Conservation (phyloP, 2,329 filamentous ascomycete species). For the Diplodia seriata region DNA sequence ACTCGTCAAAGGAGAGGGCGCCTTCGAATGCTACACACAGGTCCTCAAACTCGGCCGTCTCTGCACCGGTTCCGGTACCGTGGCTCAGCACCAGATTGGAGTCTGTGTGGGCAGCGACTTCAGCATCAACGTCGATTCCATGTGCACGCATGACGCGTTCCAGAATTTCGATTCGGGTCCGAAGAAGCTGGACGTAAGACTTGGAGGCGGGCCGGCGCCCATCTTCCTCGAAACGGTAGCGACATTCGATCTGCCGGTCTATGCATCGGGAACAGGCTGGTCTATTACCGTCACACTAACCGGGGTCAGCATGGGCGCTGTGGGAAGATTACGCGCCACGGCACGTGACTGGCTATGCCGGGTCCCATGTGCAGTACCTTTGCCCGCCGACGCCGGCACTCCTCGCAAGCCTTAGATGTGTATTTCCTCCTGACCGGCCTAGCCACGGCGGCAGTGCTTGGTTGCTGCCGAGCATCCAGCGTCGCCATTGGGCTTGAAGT, state of each 20-base stretch:
- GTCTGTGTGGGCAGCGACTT: conserved; percentile 9
- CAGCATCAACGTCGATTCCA: conserved; percentile 43
- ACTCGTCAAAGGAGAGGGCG: conserved; percentile 46
- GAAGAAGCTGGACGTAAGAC: conserved; percentile 47
- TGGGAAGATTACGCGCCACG: not conserved
- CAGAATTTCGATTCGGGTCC: conserved; percentile 43
- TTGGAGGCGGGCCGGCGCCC: conserved; percentile 47
- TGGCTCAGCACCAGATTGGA: conserved; percentile 1
- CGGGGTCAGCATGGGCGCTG: not conserved
- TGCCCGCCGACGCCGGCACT: conserved; percentile 47
- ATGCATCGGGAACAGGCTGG: conserved; percentile 47
- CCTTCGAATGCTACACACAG: conserved; percentile 42
- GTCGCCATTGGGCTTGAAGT: not conserved
- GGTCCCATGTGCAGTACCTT: conserved; percentile 40
- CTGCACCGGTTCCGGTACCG: not conserved
- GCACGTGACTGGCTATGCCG: not conserved
- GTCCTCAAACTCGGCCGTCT: conserved; percentile 35
- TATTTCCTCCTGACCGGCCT: conserved; percentile 4
- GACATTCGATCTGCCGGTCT: conserved; percentile 42
- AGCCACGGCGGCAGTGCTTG: not conserved
- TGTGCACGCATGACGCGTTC: conserved; percentile 42
- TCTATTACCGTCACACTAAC: conserved; percentile 46
- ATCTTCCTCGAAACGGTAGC: conserved; percentile 44
- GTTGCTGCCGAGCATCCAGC: not conserved
- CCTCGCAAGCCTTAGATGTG: conserved; percentile 45